Evolutionary conservation across 441 rosid species (phyloP).

Genomic region (Euphorbia schlechtendalii): DNA sequence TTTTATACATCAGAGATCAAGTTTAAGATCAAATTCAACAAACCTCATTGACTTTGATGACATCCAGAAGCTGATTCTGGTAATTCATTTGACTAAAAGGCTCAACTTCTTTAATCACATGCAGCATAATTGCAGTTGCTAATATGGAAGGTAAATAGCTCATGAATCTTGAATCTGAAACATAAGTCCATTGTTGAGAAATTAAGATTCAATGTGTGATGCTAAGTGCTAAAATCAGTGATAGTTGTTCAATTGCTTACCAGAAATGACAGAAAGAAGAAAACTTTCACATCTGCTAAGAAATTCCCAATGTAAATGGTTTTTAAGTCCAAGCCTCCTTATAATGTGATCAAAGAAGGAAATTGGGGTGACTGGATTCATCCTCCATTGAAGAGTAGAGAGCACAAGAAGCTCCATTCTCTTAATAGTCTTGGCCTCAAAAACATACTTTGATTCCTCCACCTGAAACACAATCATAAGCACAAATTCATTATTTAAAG

Average conservation of each 20-base stretch:
- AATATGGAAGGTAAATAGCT: slow-evolving; percentile 50
- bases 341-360: slow-evolving; percentile 55
- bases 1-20: not conserved
- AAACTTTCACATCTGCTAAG: slow-evolving; percentile 40
- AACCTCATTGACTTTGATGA: slow-evolving; percentile 47
- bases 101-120: slow-evolving; percentile 35
- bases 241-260: slow-evolving; percentile 23
- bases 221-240: not conserved
- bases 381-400: slow-evolving; percentile 62
- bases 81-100: slow-evolving; percentile 35
- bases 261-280: slow-evolving; percentile 47
- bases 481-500: slow-evolving; percentile 5
- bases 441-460: slow-evolving; percentile 44
- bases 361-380: slow-evolving; percentile 75
- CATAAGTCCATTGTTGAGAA: slow-evolving; percentile 7
- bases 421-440: slow-evolving; percentile 64
- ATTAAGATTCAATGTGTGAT: not conserved
- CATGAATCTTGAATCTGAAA: slow-evolving; percentile 49
- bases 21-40: slow-evolving; percentile 1
- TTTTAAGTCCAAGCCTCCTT: slow-evolving; percentile 58
- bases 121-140: slow-evolving; percentile 56
- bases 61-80: slow-evolving; percentile 36
- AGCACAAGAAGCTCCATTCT: slow-evolving; percentile 70
- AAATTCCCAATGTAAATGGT: slow-evolving; percentile 43
- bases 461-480: slow-evolving; percentile 30